Evolutionary conservation across 2,329 filamentous ascomycete species (phyloP).

Genomic region (Diplodia scrobiculata): DNA sequence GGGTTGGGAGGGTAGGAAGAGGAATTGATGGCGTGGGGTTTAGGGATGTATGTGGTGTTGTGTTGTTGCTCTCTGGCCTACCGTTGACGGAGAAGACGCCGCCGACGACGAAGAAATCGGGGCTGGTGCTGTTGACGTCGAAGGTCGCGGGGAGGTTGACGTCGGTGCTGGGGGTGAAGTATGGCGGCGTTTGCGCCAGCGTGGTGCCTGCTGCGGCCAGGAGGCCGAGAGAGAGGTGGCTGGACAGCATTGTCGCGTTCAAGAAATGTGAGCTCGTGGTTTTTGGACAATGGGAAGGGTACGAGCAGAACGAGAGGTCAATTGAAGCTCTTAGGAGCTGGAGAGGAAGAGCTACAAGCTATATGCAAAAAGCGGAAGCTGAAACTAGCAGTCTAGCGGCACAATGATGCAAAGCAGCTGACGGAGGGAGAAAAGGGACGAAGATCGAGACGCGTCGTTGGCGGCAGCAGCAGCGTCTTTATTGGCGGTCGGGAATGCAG

Average conservation of each 20-base stretch:
- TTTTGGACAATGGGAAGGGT: too few relatives aligned
- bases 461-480: constrained; percentile 11
- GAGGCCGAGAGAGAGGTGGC: background rate
- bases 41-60: background rate
- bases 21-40: background rate
- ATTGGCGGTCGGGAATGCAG: background rate
- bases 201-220: constrained; percentile 1
- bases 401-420: background rate
- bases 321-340: background rate
- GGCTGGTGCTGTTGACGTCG: constrained; percentile 19
- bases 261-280: background rate
- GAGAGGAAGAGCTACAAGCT: background rate
- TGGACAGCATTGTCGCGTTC: background rate
- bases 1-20: too few relatives aligned
- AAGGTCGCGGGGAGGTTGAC: constrained; percentile 21
- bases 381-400: background rate
- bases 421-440: background rate
- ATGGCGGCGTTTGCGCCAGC: constrained; percentile 24
- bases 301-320: background rate
- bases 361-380: background rate
- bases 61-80: background rate
- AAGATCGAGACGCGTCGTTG: background rate
- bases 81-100: constrained; percentile 20
- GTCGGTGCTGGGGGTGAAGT: constrained; percentile 13
- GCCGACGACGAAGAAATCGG: constrained; percentile 20